Evolutionary conservation across 257 asterid genomes (phyloP).

Genomic region (Agastache rugosa): DNA sequence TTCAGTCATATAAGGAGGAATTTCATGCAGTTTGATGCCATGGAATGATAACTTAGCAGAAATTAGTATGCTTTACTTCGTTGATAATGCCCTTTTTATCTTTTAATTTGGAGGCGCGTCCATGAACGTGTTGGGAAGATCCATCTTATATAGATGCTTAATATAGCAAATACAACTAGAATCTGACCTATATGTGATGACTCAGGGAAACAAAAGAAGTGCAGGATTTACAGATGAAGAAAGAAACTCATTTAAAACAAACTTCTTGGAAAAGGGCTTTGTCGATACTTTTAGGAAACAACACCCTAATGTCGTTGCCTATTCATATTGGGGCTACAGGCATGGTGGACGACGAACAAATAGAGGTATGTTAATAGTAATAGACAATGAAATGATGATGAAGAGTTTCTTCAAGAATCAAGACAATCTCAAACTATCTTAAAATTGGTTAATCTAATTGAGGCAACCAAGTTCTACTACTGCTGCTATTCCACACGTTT

Average conservation of each 20-base stretch:
- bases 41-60: neutral
- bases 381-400: neutral
- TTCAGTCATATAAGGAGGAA: neutral
- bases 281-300: constrained; percentile 96
- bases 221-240: constrained; percentile 96
- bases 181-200: constrained; percentile 3
- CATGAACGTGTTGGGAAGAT: neutral
- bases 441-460: too few species aligned
- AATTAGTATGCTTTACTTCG: neutral
- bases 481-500: constrained; percentile 6
- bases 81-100: neutral
- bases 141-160: too few species aligned
- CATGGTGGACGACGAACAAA: constrained; percentile 87
- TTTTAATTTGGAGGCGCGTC: neutral
- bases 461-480: neutral
- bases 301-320: constrained; percentile 88
- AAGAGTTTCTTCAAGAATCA: neutral
- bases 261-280: constrained; percentile 77
- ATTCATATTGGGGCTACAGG: constrained; percentile 96
- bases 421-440: too few species aligned
- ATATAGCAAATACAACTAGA: neutral
- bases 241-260: constrained; percentile 74
- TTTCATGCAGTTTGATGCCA: neutral
- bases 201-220: constrained; percentile 94
- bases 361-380: constrained; percentile 54